These are phyloP conservation scores for Senecio squalidus DNA, from an alignment of 140 eudicot species.

Conservation along the genomic window DNA sequence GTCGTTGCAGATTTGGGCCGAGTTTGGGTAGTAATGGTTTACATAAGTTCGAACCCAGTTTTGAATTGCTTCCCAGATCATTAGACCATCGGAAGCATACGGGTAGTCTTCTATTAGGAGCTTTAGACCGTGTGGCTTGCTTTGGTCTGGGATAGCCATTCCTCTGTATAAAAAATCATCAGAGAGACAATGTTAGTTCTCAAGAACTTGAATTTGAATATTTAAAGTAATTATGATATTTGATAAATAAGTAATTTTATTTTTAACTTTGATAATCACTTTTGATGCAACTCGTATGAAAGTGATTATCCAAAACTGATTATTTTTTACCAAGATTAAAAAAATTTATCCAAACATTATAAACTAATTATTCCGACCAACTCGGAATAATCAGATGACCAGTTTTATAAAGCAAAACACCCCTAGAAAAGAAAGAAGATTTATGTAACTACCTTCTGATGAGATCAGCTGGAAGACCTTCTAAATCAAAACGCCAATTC, in stretches of 20 bases:
- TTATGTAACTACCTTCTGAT: conserved; percentile 54
- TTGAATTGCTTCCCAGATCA: conserved; percentile 84
- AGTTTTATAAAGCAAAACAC: too few species aligned
- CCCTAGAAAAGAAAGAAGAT: background rate
- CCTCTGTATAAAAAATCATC: conserved; percentile 45
- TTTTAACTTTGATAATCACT: too few species aligned
- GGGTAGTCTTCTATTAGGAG: conserved; percentile 90
- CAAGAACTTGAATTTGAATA: too few species aligned
- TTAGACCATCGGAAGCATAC: conserved; percentile 85
- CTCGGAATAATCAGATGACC: too few species aligned
- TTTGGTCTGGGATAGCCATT: conserved; percentile 83
- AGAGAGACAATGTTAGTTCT: background rate
- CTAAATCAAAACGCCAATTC: conserved; percentile 84
- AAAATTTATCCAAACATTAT: background rate
- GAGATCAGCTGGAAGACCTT: conserved; percentile 93
- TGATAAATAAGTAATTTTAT: too few species aligned
- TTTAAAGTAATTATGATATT: too few species aligned
- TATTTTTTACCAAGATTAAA: background rate
- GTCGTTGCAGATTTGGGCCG: conserved; percentile 60
- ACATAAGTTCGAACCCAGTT: conserved; percentile 74
- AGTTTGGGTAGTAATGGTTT: conserved; percentile 65
- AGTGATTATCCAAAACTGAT: too few species aligned
- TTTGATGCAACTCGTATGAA: too few species aligned
- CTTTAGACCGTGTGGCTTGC: conserved; percentile 73
- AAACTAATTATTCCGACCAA: too few species aligned